Evolutionary conservation across 495 filamentous ascomycete genomes (phyloP).

Genomic region (Hypoxylon intermedium): DNA sequence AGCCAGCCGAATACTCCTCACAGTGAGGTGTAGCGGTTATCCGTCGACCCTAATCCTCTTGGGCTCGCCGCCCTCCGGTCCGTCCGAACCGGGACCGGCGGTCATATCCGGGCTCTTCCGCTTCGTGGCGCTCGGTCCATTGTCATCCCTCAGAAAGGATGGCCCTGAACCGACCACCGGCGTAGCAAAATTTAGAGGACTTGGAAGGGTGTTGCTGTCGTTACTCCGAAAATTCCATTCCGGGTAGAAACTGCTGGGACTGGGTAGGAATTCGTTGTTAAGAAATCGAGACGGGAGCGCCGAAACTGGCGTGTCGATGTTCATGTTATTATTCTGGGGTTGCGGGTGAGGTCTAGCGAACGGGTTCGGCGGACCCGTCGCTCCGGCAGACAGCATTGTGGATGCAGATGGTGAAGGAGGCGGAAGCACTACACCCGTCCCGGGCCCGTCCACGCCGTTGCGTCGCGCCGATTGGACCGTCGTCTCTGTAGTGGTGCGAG

Average conservation of each 20-base stretch:
- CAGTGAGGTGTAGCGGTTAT: constrained; percentile 3
- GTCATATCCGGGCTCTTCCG: constrained; percentile 58
- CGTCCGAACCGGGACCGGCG: constrained; percentile 42
- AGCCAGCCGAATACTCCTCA: not conserved
- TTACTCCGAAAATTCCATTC: constrained; percentile 79
- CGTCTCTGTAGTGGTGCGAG: constrained; percentile 68
- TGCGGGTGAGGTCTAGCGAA: constrained; percentile 83
- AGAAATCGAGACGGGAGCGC: constrained; percentile 92
- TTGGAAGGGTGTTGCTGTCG: constrained; percentile 83
- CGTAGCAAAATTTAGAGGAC: constrained; percentile 89
- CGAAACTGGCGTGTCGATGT: constrained; percentile 97
- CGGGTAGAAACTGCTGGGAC: constrained; percentile 87
- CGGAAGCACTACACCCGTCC: constrained; percentile 77
- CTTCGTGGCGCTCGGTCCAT: constrained; percentile 42
- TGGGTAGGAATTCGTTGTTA: constrained; percentile 81
- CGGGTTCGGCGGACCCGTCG: constrained; percentile 91
- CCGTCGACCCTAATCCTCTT: constrained; percentile 55
- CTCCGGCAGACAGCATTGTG: constrained; percentile 86
- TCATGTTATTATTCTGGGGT: constrained; percentile 69
- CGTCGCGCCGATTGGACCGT: constrained; percentile 49
- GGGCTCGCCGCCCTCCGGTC: constrained; percentile 48
- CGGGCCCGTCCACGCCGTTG: constrained; percentile 60
- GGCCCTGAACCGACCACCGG: constrained; percentile 77
- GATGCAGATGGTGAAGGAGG: constrained; percentile 89
- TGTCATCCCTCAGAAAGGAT: constrained; percentile 67